Evolutionary conservation across 169 alveolate genomes (phyloP).

Genomic region (Plasmodium relictum): DNA sequence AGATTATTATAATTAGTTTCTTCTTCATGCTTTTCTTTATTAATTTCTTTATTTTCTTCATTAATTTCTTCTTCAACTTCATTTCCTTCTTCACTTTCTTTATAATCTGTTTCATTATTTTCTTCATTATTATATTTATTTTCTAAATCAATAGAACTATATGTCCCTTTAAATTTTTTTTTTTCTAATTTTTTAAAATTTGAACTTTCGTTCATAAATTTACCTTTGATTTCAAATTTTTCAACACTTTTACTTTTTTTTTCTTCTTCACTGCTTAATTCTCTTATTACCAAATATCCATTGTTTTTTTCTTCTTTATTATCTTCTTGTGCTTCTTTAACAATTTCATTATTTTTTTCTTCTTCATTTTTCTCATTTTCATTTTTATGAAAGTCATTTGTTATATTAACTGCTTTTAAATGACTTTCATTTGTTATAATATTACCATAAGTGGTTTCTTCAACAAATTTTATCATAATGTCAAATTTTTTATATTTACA

Average conservation of each 20-base stretch:
- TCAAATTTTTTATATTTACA: constrained; percentile 32
- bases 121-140: background rate
- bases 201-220: background rate
- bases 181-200: background rate
- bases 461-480: constrained; percentile 24
- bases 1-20: background rate
- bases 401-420: background rate
- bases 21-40: background rate
- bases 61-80: background rate
- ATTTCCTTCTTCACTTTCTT: constrained; percentile 1
- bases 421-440: background rate
- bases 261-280: background rate
- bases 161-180: background rate
- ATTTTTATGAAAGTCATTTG: background rate
- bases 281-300: too few relatives aligned
- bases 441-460: background rate
- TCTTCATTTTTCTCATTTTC: background rate
- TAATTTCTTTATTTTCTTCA: constrained; percentile 5
- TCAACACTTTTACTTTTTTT: background rate
- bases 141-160: background rate
- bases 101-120: background rate
- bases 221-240: background rate
- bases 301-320: background rate
- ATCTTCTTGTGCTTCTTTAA: background rate
- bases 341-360: background rate